A percentile compares a stretch with the other conserved stretches of the same genome.
These are phyloP conservation scores for Pseudogymnoascus sp. DNA, from an alignment of 2,329 filamentous ascomycete genomes.

Conservation along the genomic window DNA sequence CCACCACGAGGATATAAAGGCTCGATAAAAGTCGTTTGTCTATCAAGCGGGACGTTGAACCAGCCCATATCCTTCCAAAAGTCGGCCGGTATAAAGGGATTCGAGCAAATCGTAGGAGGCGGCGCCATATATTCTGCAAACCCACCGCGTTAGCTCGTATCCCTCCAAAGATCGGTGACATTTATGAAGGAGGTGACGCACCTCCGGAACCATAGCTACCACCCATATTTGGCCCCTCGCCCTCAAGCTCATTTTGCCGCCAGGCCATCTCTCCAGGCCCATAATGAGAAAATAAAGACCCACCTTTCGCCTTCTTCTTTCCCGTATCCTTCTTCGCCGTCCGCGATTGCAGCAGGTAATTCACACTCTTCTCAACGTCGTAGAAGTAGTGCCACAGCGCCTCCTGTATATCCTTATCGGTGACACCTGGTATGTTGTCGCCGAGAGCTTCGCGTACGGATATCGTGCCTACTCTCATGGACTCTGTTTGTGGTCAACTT, in stretches of 20 bases:
- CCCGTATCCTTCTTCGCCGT: conserved; percentile 24
- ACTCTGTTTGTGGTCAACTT: conserved; percentile 31
- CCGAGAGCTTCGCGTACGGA: conserved; percentile 61
- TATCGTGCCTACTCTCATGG: conserved; percentile 56
- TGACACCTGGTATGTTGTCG: conserved; percentile 39
- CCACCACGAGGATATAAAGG: conserved; percentile 52
- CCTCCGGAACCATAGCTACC: conserved; percentile 17
- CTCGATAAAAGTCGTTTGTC: conserved; percentile 56
- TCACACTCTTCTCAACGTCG: conserved; percentile 76
- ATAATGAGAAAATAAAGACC: conserved; percentile 20
- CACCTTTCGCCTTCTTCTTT: conserved; percentile 31
- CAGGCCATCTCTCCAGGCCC: conserved; percentile 11
- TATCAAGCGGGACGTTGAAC: conserved; percentile 60
- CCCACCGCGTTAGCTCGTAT: background rate
- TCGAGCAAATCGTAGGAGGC: conserved; percentile 17
- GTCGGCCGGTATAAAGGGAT: conserved; percentile 38
- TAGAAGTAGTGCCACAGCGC: conserved; percentile 95
- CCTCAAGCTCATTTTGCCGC: background rate
- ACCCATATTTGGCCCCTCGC: too few relatives aligned
- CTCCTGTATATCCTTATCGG: conserved; percentile 72
- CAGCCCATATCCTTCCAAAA: conserved; percentile 84
- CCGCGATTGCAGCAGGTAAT: conserved; percentile 60
- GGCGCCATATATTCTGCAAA: conserved; percentile 1
- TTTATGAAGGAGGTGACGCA: conserved; percentile 21
- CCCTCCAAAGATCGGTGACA: background rate